phyloP scores from a whole-genome alignment of 768 basidiomycete genomes.

The Kwoniella botswanensis region DNA sequence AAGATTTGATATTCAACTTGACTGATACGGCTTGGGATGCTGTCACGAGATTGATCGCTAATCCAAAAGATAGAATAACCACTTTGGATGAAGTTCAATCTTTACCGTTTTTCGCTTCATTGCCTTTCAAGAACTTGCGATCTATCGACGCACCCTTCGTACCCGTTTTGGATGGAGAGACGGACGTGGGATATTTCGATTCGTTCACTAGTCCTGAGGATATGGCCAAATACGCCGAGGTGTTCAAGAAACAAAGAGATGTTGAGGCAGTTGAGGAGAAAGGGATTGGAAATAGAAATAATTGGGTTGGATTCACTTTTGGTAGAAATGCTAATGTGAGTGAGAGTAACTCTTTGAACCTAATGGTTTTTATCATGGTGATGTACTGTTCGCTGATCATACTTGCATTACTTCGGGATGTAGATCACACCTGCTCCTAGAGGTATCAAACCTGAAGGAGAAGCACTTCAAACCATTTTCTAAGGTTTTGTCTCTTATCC shows the following conservation, averaged over 20 bases:
- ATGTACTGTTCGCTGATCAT: no score
- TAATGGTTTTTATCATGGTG: not conserved
- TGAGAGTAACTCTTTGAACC: not conserved
- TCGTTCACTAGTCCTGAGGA: slow-evolving; percentile 73
- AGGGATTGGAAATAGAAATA: slow-evolving; percentile 59
- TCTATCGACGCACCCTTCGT: slow-evolving; percentile 83
- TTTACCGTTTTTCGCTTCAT: slow-evolving; percentile 80
- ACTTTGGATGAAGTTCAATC: slow-evolving; percentile 72
- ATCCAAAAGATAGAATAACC: slow-evolving; percentile 77
- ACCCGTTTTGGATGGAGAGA: slow-evolving; percentile 88
- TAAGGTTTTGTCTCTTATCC: slow-evolving; percentile 23
- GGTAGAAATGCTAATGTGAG: slow-evolving; percentile 54
- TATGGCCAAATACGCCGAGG: slow-evolving; percentile 99
- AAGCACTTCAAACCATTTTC: slow-evolving; percentile 59
- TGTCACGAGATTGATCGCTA: slow-evolving; percentile 84
- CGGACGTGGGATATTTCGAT: slow-evolving; percentile 73
- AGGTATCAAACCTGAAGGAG: slow-evolving; percentile 55
- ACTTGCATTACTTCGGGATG: no score
- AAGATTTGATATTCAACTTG: slow-evolving; percentile 96
- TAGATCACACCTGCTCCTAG: slow-evolving; percentile 37
- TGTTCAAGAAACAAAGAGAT: slow-evolving; percentile 93
- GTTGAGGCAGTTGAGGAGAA: slow-evolving; percentile 91
- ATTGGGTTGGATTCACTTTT: slow-evolving; percentile 60
- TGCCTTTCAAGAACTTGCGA: slow-evolving; percentile 81
- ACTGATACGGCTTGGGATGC: slow-evolving; percentile 93